A percentile compares a stretch with the other conserved stretches of the same genome.
Evolutionary conservation across 805 yeast genomes (phyloP).

Genomic region (Blastobotrys terrestris): DNA sequence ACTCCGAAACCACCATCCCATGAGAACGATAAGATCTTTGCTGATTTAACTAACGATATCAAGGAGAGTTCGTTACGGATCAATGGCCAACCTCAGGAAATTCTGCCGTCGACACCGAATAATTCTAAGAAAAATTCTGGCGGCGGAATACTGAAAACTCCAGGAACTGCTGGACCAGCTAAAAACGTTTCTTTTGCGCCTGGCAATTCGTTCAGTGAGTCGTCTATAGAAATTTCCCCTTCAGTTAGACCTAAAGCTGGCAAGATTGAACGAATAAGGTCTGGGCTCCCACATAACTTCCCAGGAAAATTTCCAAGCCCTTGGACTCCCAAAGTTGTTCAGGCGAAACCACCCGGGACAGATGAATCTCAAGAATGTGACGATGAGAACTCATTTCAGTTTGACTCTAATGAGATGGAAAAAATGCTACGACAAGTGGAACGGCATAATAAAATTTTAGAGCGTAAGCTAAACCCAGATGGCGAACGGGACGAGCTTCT

Average conservation of each 20-base stretch:
- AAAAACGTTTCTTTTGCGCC: slow-evolving; percentile 18
- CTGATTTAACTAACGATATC: background rate
- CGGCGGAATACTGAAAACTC: slow-evolving; percentile 17
- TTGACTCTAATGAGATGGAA: background rate
- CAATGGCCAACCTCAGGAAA: background rate
- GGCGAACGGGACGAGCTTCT: background rate
- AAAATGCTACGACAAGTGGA: background rate
- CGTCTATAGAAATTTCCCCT: background rate
- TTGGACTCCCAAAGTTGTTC: slow-evolving; percentile 13
- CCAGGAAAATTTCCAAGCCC: slow-evolving; percentile 24
- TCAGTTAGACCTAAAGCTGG: background rate
- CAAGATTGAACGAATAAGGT: slow-evolving; percentile 10
- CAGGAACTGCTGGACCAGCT: slow-evolving; percentile 14
- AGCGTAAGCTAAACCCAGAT: background rate
- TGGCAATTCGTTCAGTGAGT: slow-evolving; percentile 1
- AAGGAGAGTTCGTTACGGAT: background rate
- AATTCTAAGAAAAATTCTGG: background rate
- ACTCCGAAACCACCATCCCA: slow-evolving; percentile 14
- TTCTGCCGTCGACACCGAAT: background rate
- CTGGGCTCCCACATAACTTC: slow-evolving; percentile 17
- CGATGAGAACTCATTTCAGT: background rate
- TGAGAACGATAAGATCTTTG: slow-evolving; percentile 7
- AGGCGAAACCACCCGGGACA: background rate
- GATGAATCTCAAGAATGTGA: background rate
- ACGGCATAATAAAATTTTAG: background rate